phyloP scores from a whole-genome alignment of 208 protist species.

The Porcisia hertigi region DNA sequence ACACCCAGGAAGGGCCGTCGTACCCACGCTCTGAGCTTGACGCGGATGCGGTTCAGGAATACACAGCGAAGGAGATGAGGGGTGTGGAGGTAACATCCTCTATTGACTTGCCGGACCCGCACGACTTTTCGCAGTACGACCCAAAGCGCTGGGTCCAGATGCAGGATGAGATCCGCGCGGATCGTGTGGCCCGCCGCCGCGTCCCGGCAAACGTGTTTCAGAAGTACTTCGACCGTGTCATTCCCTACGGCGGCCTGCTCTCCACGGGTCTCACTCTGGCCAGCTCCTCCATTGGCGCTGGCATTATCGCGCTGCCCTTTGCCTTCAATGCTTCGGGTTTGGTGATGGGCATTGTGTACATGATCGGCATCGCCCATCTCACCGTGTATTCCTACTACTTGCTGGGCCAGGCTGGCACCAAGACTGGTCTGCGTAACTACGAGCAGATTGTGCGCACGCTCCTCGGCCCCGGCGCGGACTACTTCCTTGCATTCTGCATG shows the following conservation, averaged over 20 bases:
- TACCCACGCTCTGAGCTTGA: conserved; percentile 1
- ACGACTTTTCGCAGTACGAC: conserved; percentile 24
- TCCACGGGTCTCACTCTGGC: conserved; percentile 58
- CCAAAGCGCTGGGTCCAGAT: background rate
- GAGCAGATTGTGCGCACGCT: conserved; percentile 47
- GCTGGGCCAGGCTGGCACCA: conserved; percentile 33
- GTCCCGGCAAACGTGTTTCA: conserved; percentile 29
- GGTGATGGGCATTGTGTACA: conserved; percentile 39
- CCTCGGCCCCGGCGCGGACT: conserved; percentile 50
- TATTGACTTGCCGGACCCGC: background rate
- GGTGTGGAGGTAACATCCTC: conserved; percentile 8
- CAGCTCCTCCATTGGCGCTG: conserved; percentile 52
- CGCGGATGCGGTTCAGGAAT: background rate
- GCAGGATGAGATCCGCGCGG: conserved; percentile 9
- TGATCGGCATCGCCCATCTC: conserved; percentile 32
- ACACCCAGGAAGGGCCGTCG: background rate
- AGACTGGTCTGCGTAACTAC: conserved; percentile 44
- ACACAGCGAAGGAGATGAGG: background rate
- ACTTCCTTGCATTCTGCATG: conserved; percentile 60
- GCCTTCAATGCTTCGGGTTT: conserved; percentile 57
- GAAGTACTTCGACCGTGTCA: conserved; percentile 40
- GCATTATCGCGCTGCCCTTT: conserved; percentile 55
- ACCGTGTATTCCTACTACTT: conserved; percentile 67
- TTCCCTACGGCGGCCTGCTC: conserved; percentile 57
- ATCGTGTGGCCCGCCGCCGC: conserved; percentile 28